A percentile compares a stretch with the other conserved stretches of the same genome.
Evolutionary conservation across 345 rosid genomes (phyloP).

Genomic region (Nephelium lappaceum): DNA sequence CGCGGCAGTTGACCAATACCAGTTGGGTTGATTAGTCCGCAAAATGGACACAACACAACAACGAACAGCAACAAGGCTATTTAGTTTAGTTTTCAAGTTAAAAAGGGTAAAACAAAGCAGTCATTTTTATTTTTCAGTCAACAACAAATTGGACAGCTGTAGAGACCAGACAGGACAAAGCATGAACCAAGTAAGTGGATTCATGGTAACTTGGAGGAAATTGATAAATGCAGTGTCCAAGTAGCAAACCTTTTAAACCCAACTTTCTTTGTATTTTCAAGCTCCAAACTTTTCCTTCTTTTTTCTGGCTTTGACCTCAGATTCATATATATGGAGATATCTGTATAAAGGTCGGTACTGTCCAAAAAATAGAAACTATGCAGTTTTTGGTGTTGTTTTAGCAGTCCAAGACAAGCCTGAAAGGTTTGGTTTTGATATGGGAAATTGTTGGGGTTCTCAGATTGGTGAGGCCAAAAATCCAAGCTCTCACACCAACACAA

Average conservation of each 20-base stretch:
- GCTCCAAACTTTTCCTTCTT: neutral
- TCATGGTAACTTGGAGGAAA: slow-evolving; percentile 26
- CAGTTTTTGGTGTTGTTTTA: neutral
- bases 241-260: neutral
- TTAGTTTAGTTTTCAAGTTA: too few species aligned
- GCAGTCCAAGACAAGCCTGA: neutral
- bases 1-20: neutral
- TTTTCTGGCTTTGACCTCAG: neutral
- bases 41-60: neutral
- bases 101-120: neutral
- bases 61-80: neutral
- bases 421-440: slow-evolving; percentile 34
- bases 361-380: neutral
- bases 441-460: slow-evolving; percentile 40
- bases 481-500: slow-evolving; percentile 7
- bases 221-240: neutral
- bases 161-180: slow-evolving; percentile 1
- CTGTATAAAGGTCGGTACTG: neutral
- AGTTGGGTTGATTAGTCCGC: neutral
- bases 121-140: neutral
- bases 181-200: slow-evolving; percentile 8
- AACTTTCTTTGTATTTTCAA: neutral
- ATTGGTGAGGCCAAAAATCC: neutral
- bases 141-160: neutral
- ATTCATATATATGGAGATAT: neutral